Base-by-base conservation (phyloP, 2,329 filamentous ascomycete genomes). In the Botrytis pseudocinerea region DNA sequence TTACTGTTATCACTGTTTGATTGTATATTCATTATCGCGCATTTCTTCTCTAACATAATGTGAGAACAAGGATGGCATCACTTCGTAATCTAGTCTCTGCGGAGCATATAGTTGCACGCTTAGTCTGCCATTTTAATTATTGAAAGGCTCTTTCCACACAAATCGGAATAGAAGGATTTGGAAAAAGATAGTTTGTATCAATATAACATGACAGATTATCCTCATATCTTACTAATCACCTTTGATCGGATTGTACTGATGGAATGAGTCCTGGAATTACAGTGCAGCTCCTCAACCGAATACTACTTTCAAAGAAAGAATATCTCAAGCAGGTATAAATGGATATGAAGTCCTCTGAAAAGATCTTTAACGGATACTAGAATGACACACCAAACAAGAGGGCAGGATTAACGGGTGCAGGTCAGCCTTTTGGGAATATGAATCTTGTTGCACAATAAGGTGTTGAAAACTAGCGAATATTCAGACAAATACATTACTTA, bases 61-160 rank as follows among this genome's bases (percentile, higher is more conserved):
- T 28, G 22, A n/a, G 48, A 16, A n/a, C 25, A n/a, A 54, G 1
- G 10, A 4, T 0, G 25, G 5, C 0, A 54, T 0, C n/a, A 12
- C 25, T n/a, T 16, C 12, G 14, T 25, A 28, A 32, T 2, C 4
- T 32, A 32, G 32, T 32, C 32, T 32, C 32, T 32, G 2, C 25
- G 14, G 48, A 54, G 14, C 5, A 14, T 54, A 2, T 54, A n/a
- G 2, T 54, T 54, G 48, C 48, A 54, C 48, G 12, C 14, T 54
- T 9, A 54, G 25, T 6, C 25, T 54, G 7, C 48, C 48, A 0
- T 7, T n/a, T 54, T 4, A n/a, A 25, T n/a, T 14, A 14, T 0
- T 51, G 0, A n/a, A 7, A 51, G n/a, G 22, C 22, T 25, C 8
- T n/a, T 2, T 51, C 12, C 46, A 22, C 4, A 12, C 12, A 4